phyloP scores from a whole-genome alignment of 2,329 filamentous ascomycete species.

The Bipolaris gigantea region DNA sequence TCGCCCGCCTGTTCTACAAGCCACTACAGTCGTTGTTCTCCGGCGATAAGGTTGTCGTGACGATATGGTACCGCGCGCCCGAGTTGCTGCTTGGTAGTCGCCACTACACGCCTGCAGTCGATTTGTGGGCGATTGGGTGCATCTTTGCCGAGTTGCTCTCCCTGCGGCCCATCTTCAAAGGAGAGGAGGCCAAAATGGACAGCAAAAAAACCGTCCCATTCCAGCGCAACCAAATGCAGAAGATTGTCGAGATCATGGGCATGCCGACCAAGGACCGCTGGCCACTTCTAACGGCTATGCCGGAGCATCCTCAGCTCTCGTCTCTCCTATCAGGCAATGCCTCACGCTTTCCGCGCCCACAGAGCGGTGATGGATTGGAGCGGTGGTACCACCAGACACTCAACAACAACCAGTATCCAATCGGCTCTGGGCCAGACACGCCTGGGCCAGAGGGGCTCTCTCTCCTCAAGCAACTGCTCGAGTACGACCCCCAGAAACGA shows the following conservation, averaged over 20 bases:
- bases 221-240: slow-evolving; percentile 97
- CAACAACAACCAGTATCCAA: slow-evolving; percentile 51
- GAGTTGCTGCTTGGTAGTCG: slow-evolving; percentile 87
- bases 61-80: slow-evolving; percentile 97
- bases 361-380: slow-evolving; percentile 60
- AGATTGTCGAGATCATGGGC: slow-evolving; percentile 96
- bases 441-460: slow-evolving; percentile 72
- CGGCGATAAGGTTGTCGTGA: slow-evolving; percentile 97
- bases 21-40: slow-evolving; percentile 88
- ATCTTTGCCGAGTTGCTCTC: slow-evolving; percentile 95
- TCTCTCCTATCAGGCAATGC: slow-evolving; percentile 51
- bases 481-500: slow-evolving; percentile 89
- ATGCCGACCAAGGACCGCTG: slow-evolving; percentile 85
- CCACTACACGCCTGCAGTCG: slow-evolving; percentile 97
- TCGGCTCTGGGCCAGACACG: slow-evolving; percentile 40
- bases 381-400: slow-evolving; percentile 61
- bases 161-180: slow-evolving; percentile 93
- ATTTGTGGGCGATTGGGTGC: slow-evolving; percentile 96
- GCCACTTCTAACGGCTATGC: slow-evolving; percentile 82
- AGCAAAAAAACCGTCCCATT: slow-evolving; percentile 97
- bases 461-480: slow-evolving; percentile 77
- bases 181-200: slow-evolving; percentile 98
- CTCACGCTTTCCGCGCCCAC: slow-evolving; percentile 54
- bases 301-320: slow-evolving; percentile 76
- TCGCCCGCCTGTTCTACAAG: slow-evolving; percentile 92